Conservation (phyloP, 176 grass and related monocot genomes). For the Microstegium vimineum region DNA sequence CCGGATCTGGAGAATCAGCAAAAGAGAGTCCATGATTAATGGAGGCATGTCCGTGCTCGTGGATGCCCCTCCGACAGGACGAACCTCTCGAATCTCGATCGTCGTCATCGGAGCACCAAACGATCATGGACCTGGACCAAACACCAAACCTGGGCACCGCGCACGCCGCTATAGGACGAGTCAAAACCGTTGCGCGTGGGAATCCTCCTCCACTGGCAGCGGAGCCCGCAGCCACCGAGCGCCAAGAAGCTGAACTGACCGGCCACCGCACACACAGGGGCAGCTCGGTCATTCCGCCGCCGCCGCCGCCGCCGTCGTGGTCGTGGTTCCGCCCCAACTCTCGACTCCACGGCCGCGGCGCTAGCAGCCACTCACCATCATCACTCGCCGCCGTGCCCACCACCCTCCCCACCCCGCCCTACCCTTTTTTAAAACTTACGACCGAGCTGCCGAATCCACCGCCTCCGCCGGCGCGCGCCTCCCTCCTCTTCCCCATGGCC, state of each 20-base stretch:
- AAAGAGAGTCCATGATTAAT: neutral
- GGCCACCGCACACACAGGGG: neutral
- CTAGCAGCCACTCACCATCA: neutral
- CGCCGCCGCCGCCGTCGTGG: neutral
- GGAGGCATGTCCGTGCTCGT: neutral
- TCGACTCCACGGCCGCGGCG: conserved; percentile 8
- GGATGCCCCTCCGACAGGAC: neutral
- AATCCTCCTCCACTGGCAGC: neutral
- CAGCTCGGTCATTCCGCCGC: conserved; percentile 33
- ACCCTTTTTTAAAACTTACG: conserved; percentile 30
- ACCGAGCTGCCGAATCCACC: neutral
- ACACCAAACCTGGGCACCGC: neutral
- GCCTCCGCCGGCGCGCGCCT: conserved; percentile 8
- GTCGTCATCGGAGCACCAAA: neutral
- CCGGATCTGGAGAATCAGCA: neutral
- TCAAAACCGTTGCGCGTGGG: neutral
- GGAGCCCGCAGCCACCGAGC: neutral
- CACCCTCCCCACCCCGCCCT: neutral
- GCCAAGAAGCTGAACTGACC: neutral
- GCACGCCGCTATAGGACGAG: neutral
- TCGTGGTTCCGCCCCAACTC: conserved; percentile 39
- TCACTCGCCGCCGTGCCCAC: neutral
- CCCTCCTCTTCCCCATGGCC: neutral
- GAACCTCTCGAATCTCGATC: conserved; percentile 3
- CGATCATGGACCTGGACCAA: neutral